These are phyloP conservation scores for Cicer chorassanicum DNA, from an alignment of 306 rosid species.

Conservation along the genomic window DNA sequence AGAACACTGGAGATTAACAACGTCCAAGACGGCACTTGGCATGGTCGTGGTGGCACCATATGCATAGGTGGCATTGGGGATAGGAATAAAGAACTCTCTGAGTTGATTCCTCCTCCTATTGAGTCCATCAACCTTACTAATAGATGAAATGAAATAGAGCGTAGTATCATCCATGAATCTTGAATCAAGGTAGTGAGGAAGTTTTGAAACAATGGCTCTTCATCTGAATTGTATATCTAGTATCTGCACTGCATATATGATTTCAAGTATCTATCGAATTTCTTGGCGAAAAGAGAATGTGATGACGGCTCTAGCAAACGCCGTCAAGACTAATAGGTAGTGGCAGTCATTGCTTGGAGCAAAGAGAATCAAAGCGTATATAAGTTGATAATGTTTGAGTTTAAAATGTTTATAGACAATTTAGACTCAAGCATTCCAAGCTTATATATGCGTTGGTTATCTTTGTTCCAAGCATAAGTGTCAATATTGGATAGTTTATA, in stretches of 20 bases:
- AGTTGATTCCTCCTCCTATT: slow-evolving; percentile 65
- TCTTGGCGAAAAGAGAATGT: slow-evolving; percentile 21
- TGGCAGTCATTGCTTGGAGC: slow-evolving; percentile 1
- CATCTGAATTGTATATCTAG: slow-evolving; percentile 30
- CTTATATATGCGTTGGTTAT: background rate
- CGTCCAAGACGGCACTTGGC: slow-evolving; percentile 97
- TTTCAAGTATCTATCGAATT: slow-evolving; percentile 30
- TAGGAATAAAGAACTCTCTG: slow-evolving; percentile 59
- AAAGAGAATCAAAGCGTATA: background rate
- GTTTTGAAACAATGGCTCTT: slow-evolving; percentile 22
- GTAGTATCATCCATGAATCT: slow-evolving; percentile 37
- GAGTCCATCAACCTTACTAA: slow-evolving; percentile 52
- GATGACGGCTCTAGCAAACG: background rate
- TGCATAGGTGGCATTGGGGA: slow-evolving; percentile 73
- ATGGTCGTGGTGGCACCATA: slow-evolving; percentile 86
- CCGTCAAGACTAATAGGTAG: slow-evolving; percentile 19
- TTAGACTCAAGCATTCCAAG: background rate
- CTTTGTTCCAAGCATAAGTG: background rate
- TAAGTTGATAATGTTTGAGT: background rate
- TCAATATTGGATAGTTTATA: slow-evolving; percentile 6
- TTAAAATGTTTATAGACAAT: background rate
- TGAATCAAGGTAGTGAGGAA: slow-evolving; percentile 42
- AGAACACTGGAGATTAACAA: slow-evolving; percentile 97
- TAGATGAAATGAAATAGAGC: slow-evolving; percentile 45
- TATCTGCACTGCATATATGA: slow-evolving; percentile 22